phyloP scores from a whole-genome alignment of 768 basidiomycete species.

The Fomitopsis pulvina region DNA sequence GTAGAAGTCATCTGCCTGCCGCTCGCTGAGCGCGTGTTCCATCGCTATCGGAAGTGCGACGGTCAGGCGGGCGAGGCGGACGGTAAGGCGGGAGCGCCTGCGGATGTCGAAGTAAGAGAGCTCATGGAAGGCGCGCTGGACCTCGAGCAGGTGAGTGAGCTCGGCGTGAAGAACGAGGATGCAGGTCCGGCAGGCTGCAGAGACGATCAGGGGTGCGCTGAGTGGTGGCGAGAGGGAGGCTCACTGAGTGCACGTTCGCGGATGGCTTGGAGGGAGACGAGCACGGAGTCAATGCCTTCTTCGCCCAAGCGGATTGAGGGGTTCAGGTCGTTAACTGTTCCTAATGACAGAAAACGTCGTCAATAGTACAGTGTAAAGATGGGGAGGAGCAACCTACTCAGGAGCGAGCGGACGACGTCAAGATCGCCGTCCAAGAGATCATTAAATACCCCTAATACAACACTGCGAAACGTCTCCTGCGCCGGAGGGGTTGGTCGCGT shows the following conservation, averaged over 20 bases:
- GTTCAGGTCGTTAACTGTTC: conserved; percentile 73
- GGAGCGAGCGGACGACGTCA: conserved; percentile 72
- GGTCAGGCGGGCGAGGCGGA: conserved; percentile 73
- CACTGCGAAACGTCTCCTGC: conserved; percentile 75
- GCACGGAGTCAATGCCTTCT: conserved; percentile 72
- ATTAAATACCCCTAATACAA: conserved; percentile 66
- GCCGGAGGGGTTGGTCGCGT: conserved; percentile 48
- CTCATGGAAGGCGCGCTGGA: conserved; percentile 69
- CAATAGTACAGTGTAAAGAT: not conserved
- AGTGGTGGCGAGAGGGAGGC: conserved; percentile 17
- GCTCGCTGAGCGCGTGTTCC: conserved; percentile 56
- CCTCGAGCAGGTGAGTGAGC: conserved; percentile 71
- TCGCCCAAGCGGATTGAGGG: conserved; percentile 72
- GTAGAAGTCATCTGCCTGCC: conserved; percentile 17
- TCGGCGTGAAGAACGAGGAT: conserved; percentile 67
- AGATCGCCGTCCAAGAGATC: conserved; percentile 85
- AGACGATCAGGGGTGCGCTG: not conserved
- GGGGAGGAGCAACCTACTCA: conserved; percentile 43
- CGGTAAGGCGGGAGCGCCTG: conserved; percentile 67
- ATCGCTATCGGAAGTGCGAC: conserved; percentile 68
- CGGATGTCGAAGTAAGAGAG: conserved; percentile 75
- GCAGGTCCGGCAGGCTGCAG: conserved; percentile 67
- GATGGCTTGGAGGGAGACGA: conserved; percentile 60
- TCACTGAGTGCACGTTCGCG: conserved; percentile 71
- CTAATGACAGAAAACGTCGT: conserved; percentile 28